Evolutionary conservation across 129 eudicot species (phyloP).

Genomic region (sunflower (Helianthus annuus)): HanXRQr2.0-SUNRISE NC_035443.2:139516817-139517316

Average conservation of each 20-base stretch:
- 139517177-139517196: neutral
- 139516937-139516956: neutral
- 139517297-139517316: neutral
- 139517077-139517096: slow-evolving; percentile 89
- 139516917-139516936: neutral
- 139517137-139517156: neutral
- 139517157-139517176: neutral
- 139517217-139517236: neutral
- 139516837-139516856: slow-evolving; percentile 98
- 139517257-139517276: neutral
- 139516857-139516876: slow-evolving; percentile 56
- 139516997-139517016: slow-evolving; percentile 82
- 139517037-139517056: slow-evolving; percentile 88
- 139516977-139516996: slow-evolving; percentile 85
- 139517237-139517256: neutral
- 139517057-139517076: slow-evolving; percentile 96
- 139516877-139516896: neutral
- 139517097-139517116: slow-evolving; percentile 3
- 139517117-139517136: neutral
- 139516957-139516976: slow-evolving; percentile 72
- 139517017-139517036: slow-evolving; percentile 90
- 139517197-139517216: neutral
- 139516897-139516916: too few species aligned
- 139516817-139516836: slow-evolving; percentile 88
- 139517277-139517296: neutral